A percentile compares a stretch with the other conserved stretches of the same genome.
Conservation (phyloP, 768 basidiomycete genomes). For the Heimioporus sp. region DNA sequence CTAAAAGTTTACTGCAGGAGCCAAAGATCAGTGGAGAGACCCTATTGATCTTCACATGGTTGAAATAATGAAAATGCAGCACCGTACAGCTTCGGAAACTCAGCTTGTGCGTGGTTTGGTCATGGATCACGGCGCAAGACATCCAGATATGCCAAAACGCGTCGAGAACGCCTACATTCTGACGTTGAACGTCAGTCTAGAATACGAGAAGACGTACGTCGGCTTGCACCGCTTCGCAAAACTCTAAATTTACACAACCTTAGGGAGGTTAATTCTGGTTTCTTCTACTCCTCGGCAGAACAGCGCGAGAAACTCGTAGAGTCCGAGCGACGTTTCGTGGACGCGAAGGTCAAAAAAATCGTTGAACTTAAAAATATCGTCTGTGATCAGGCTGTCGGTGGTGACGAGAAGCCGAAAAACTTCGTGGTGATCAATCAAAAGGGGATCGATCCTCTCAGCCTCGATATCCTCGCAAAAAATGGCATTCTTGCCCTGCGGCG, state of each 20-base stretch:
- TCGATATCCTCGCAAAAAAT: slow-evolving; percentile 95
- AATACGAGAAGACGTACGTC: slow-evolving; percentile 98
- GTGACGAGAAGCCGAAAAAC: slow-evolving; percentile 75
- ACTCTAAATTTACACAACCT: slow-evolving; percentile 19
- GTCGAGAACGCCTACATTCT: slow-evolving; percentile 95
- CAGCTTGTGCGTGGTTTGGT: slow-evolving; percentile 94
- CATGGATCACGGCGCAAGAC: slow-evolving; percentile 94
- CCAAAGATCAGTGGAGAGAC: slow-evolving; percentile 69
- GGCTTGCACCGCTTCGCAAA: slow-evolving; percentile 10
- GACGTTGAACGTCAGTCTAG: slow-evolving; percentile 94
- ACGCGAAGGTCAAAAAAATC: slow-evolving; percentile 93
- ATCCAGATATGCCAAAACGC: slow-evolving; percentile 99
- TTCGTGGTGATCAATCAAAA: slow-evolving; percentile 99
- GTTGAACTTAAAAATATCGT: slow-evolving; percentile 95
- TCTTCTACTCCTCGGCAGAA: slow-evolving; percentile 98
- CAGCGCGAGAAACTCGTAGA: slow-evolving; percentile 99
- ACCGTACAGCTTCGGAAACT: slow-evolving; percentile 96
- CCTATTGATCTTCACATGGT: slow-evolving; percentile 99
- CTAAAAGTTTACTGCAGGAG: slow-evolving; percentile 40
- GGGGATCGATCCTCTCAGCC: slow-evolving; percentile 95
- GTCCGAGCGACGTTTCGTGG: slow-evolving; percentile 91
- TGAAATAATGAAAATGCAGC: slow-evolving; percentile 99
- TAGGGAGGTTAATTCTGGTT: slow-evolving; percentile 98
- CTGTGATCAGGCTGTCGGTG: slow-evolving; percentile 88
- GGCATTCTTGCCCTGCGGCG: slow-evolving; percentile 92